These are phyloP conservation scores for Suillus brevipes DNA, from an alignment of 768 basidiomycete genomes.

Conservation along the genomic window DNA sequence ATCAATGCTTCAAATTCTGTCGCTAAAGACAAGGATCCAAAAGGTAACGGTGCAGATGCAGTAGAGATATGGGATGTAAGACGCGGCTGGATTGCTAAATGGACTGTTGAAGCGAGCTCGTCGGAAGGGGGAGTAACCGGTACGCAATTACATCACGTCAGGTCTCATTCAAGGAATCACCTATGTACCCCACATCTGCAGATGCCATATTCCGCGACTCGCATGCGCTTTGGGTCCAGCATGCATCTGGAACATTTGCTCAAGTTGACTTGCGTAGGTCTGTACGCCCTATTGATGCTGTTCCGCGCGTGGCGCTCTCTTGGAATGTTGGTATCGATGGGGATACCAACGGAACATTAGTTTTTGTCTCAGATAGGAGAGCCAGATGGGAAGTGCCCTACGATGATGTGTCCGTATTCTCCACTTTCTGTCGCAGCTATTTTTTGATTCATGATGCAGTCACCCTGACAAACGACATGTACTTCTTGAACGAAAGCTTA, in stretches of 20 bases:
- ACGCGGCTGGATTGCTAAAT: constrained; percentile 79
- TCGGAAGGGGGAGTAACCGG: constrained; percentile 77
- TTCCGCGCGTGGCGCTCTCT: constrained; percentile 60
- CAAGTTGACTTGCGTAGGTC: constrained; percentile 73
- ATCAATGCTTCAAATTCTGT: constrained; percentile 13
- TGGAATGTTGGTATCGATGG: constrained; percentile 50
- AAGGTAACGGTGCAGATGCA: constrained; percentile 39
- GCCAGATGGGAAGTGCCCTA: constrained; percentile 68
- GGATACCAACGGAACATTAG: constrained; percentile 50
- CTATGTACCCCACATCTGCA: constrained; percentile 25
- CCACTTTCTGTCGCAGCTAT: not conserved
- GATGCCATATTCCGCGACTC: constrained; percentile 71
- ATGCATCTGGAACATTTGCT: constrained; percentile 74
- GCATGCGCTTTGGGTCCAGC: constrained; percentile 71
- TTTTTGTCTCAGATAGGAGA: constrained; percentile 63
- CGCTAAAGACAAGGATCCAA: constrained; percentile 19
- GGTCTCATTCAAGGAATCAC: not conserved
- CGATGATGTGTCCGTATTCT: constrained; percentile 68
- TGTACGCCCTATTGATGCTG: constrained; percentile 62
- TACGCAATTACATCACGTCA: constrained; percentile 31
- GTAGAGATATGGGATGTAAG: constrained; percentile 89
- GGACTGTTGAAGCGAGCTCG: constrained; percentile 65
- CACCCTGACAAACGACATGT: constrained; percentile 33
- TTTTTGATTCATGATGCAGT: constrained; percentile 27
- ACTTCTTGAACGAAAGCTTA: constrained; percentile 31